Evolutionary conservation across 768 basidiomycete genomes (phyloP).

Genomic region (Serendipita vermifera): DNA sequence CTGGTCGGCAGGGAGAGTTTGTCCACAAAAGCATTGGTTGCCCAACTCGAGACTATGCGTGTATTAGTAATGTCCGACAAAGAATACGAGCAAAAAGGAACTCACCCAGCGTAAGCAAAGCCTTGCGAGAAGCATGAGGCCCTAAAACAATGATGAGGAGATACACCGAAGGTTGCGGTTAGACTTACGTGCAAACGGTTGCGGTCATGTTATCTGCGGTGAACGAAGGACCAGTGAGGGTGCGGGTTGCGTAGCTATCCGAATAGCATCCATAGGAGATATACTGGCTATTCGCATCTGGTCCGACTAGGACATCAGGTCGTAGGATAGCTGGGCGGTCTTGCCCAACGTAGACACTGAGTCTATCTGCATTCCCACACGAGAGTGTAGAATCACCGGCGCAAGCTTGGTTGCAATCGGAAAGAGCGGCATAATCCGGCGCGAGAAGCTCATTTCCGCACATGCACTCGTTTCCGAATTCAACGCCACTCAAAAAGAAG

Average conservation of each 20-base stretch:
- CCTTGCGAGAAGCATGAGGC: too few species aligned
- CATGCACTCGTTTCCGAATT: slow-evolving; percentile 9
- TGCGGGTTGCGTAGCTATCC: not conserved
- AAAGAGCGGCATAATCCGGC: not conserved
- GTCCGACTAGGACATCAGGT: not conserved
- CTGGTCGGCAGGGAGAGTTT: not conserved
- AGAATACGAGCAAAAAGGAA: too few species aligned
- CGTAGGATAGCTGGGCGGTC: not conserved
- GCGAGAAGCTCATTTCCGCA: slow-evolving; percentile 7
- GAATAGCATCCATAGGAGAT: slow-evolving; percentile 2
- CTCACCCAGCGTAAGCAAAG: too few species aligned
- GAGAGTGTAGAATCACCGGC: not conserved
- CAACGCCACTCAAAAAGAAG: slow-evolving; percentile 8
- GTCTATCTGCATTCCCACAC: not conserved
- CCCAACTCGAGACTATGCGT: slow-evolving; percentile 9
- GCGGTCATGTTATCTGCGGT: slow-evolving; percentile 5
- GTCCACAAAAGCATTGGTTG: slow-evolving; percentile 7
- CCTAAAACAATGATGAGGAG: not conserved
- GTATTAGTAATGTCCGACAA: too few species aligned
- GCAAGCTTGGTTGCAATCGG: not conserved
- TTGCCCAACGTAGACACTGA: not conserved
- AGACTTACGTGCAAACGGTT: slow-evolving; percentile 4
- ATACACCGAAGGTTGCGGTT: not conserved
- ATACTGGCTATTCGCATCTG: not conserved
- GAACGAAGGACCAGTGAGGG: not conserved